Conservation (phyloP, 2,329 filamentous ascomycete species). For the Sporothrix mexicana region DNA sequence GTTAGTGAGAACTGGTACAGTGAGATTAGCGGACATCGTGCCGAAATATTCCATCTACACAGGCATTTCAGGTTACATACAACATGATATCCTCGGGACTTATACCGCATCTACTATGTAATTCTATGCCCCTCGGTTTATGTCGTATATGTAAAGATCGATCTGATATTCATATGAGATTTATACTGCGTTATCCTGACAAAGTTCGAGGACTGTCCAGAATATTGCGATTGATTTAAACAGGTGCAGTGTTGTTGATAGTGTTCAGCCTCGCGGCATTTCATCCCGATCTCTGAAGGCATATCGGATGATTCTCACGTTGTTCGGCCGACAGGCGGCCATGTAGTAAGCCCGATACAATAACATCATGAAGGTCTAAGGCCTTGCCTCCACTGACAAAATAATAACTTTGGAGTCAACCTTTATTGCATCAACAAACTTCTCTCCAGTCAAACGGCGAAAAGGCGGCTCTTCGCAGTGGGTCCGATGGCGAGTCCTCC, state of each 20-base stretch:
- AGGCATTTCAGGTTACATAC: neutral
- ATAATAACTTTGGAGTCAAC: no score
- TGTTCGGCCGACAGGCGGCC: neutral
- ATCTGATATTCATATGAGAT: no score
- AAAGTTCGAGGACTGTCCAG: no score
- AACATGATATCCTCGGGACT: no score
- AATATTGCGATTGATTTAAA: neutral
- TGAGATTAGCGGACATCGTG: neutral
- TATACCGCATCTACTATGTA: no score
- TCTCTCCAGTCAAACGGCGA: neutral
- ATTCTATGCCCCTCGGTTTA: no score
- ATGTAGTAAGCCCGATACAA: no score
- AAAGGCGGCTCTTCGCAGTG: neutral
- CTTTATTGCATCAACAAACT: no score
- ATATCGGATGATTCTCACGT: neutral
- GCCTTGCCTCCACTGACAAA: no score
- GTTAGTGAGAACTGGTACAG: neutral
- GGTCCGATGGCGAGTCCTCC: slow-evolving; percentile 9
- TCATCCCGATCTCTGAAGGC: neutral
- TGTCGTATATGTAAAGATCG: no score
- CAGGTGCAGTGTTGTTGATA: neutral
- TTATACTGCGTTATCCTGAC: no score
- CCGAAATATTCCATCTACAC: neutral
- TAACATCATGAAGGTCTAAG: no score
- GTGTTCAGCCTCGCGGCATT: slow-evolving; percentile 5